phyloP scores from a whole-genome alignment of 768 basidiomycete species.

The Boletus pseudo-olivaceus region DNA sequence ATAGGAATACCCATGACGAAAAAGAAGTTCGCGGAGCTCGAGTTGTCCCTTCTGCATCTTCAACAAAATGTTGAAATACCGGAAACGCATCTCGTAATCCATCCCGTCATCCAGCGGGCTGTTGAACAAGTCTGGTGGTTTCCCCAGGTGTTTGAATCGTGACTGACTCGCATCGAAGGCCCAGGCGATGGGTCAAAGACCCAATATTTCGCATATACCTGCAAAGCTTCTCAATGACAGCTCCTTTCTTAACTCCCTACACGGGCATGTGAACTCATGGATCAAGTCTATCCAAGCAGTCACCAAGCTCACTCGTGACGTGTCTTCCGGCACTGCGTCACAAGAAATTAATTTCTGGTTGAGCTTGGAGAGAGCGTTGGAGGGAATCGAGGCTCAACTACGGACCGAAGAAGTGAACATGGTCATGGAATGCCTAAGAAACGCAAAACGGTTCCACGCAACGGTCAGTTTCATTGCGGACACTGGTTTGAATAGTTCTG shows the following conservation, averaged over 20 bases:
- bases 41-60: conserved; percentile 87
- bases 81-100: conserved; percentile 89
- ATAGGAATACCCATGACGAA: conserved; percentile 94
- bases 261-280: conserved; percentile 94
- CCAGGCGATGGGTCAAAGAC: conserved; percentile 53
- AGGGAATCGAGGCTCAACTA: conserved; percentile 89
- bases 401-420: conserved; percentile 88
- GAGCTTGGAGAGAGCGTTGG: conserved; percentile 87
- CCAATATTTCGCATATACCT: conserved; percentile 75
- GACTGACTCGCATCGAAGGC: conserved; percentile 29
- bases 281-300: conserved; percentile 97
- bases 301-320: conserved; percentile 93
- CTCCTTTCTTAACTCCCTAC: conserved; percentile 88
- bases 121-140: conserved; percentile 59
- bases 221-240: conserved; percentile 77
- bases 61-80: conserved; percentile 99
- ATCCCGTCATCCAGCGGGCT: conserved; percentile 83
- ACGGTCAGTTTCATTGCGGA: conserved; percentile 98
- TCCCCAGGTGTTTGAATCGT: conserved; percentile 29
- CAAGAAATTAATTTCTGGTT: conserved; percentile 99
- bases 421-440: conserved; percentile 91
- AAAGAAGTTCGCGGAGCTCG: conserved; percentile 98
- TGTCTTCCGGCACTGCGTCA: conserved; percentile 90
- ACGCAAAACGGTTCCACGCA: conserved; percentile 95
- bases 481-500: conserved; percentile 93